These are phyloP conservation scores for Parmales sp. DNA, from an alignment of 108 stramenopile genomes.

Conservation along the genomic window DNA sequence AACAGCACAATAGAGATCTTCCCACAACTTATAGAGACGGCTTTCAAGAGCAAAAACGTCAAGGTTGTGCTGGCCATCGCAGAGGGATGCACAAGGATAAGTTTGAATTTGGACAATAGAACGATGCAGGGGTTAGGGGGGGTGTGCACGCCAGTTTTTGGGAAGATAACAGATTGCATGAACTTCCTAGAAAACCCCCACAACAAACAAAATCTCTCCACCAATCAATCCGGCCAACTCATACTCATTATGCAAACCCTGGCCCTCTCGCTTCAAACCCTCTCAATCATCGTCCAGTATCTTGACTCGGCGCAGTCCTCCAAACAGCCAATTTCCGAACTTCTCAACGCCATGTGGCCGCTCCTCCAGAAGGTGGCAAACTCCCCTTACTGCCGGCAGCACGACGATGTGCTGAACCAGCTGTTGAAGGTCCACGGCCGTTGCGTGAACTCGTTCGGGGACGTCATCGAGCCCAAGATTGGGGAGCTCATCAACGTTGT, in stretches of 20 bases:
- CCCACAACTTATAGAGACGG: neutral
- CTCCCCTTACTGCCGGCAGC: constrained; percentile 17
- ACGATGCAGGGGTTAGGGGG: neutral
- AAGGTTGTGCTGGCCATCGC: neutral
- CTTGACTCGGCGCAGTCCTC: neutral
- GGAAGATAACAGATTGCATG: neutral
- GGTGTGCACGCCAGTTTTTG: neutral
- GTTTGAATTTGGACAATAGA: neutral
- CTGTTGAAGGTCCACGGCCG: constrained; percentile 37
- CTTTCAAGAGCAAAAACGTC: neutral
- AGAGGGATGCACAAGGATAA: neutral
- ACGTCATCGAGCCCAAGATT: constrained; percentile 38
- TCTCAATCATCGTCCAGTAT: neutral
- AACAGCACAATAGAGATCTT: neutral
- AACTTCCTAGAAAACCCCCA: neutral
- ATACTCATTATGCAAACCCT: neutral
- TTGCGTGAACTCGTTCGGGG: constrained; percentile 30
- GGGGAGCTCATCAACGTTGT: constrained; percentile 38
- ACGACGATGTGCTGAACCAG: constrained; percentile 19
- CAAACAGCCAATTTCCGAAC: constrained; percentile 14
- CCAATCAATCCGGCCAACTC: neutral
- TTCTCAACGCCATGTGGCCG: constrained; percentile 32
- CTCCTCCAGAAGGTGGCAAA: constrained; percentile 23
- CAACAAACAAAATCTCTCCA: neutral
- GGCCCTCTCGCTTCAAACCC: neutral